Percentiles rank a stretch among this genome's conserved stretches.
These are phyloP conservation scores for Podila epicladia DNA, from an alignment of 192 early-diverging fungal species.

Conservation along the genomic window DNA sequence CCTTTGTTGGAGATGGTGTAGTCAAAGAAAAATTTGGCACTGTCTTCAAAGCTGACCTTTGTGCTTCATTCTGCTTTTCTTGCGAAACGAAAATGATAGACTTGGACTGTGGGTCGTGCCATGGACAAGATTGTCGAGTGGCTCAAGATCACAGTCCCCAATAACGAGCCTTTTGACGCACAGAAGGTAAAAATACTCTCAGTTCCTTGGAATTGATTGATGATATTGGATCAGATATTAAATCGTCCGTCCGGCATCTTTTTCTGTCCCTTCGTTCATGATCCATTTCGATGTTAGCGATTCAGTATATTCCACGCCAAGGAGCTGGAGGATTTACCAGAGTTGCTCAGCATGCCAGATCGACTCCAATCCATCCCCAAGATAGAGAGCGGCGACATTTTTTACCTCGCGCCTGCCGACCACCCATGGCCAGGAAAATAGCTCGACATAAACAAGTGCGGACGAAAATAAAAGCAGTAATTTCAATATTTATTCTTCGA, in stretches of 20 bases:
- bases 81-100: not conserved
- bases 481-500: too few species aligned
- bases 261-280: not conserved
- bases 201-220: too few species aligned
- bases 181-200: conserved; percentile 16
- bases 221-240: too few species aligned
- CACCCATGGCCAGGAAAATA: conserved; percentile 5
- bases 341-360: conserved; percentile 17
- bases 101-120: conserved; percentile 32
- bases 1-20: not conserved
- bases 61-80: not conserved
- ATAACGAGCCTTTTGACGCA: conserved; percentile 36
- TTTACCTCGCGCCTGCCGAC: conserved; percentile 35
- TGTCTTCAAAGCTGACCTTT: not conserved
- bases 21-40: not conserved
- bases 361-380: conserved; percentile 11
- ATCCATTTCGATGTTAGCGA: not conserved
- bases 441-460: not conserved
- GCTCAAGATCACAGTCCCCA: conserved; percentile 23
- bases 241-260: too few species aligned
- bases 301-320: conserved; percentile 45
- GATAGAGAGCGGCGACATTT: conserved; percentile 34
- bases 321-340: conserved; percentile 14
- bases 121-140: conserved; percentile 40
- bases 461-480: too few species aligned